These are phyloP conservation scores for Hyaloperonospora arabidopsidis DNA, from an alignment of 352 stramenopile genomes.

Conservation along the genomic window DNA sequence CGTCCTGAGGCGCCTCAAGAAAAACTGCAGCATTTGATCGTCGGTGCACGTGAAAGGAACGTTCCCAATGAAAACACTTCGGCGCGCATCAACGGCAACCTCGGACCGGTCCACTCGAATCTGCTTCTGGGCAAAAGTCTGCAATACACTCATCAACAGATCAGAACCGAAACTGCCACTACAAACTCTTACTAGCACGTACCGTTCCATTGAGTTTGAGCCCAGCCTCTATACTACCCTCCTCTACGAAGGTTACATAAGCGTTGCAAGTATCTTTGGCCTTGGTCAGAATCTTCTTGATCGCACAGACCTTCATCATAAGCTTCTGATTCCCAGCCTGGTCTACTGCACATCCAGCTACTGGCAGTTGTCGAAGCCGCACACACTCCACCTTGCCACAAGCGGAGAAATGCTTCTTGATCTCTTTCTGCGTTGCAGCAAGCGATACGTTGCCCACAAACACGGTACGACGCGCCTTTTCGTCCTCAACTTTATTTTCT, in stretches of 20 bases:
- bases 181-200: slow-evolving; percentile 4
- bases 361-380: slow-evolving; percentile 77
- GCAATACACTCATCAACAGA: slow-evolving; percentile 6
- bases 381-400: slow-evolving; percentile 84
- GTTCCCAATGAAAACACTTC: slow-evolving; percentile 88
- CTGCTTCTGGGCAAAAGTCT: slow-evolving; percentile 55
- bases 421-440: slow-evolving; percentile 66
- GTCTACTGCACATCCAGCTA: slow-evolving; percentile 78
- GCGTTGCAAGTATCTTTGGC: slow-evolving; percentile 88
- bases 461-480: slow-evolving; percentile 76
- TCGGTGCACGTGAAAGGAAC: slow-evolving; percentile 83
- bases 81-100: slow-evolving; percentile 62
- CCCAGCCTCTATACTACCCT: slow-evolving; percentile 52
- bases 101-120: slow-evolving; percentile 62
- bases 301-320: slow-evolving; percentile 87
- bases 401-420: slow-evolving; percentile 74
- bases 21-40: slow-evolving; percentile 62
- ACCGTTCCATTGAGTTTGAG: slow-evolving; percentile 67
- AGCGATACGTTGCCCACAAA: slow-evolving; percentile 91
- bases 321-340: slow-evolving; percentile 87
- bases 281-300: slow-evolving; percentile 74
- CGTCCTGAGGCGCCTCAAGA: slow-evolving; percentile 56
- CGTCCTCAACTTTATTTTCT: slow-evolving; percentile 27
- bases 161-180: slow-evolving; percentile 1
- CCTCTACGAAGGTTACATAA: slow-evolving; percentile 80